These are phyloP conservation scores for Dryadomyces quercus-mongolicae DNA, from an alignment of 2,329 filamentous ascomycete genomes.

Conservation along the genomic window DNA sequence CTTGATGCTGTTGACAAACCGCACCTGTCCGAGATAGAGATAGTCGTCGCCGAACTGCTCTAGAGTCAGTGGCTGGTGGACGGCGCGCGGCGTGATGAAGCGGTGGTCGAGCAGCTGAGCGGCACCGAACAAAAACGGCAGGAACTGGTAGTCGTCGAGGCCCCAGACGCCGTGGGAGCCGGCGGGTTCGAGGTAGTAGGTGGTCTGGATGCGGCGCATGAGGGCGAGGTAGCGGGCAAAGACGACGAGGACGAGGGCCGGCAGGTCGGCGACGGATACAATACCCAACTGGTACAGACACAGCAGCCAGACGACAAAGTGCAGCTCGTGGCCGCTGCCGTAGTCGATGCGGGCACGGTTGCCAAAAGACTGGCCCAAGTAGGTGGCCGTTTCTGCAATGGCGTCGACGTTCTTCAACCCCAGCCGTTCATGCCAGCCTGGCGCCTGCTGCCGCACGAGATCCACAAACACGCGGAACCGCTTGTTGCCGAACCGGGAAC, in stretches of 20 bases:
- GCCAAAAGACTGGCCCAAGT: conserved; percentile 74
- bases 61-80: conserved; percentile 78
- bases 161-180: conserved; percentile 98
- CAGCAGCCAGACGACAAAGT: conserved; percentile 94
- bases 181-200: conserved; percentile 93
- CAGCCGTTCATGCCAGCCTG: conserved; percentile 51
- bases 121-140: conserved; percentile 90
- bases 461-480: conserved; percentile 76
- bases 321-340: conserved; percentile 92
- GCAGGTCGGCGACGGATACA: conserved; percentile 50
- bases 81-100: conserved; percentile 65
- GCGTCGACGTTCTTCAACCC: conserved; percentile 26
- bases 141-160: conserved; percentile 91
- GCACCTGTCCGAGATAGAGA: conserved; percentile 84
- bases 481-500: conserved; percentile 90
- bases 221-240: conserved; percentile 73
- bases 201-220: conserved; percentile 79
- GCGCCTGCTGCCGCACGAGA: conserved; percentile 43
- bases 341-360: conserved; percentile 87
- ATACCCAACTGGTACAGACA: conserved; percentile 72
- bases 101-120: conserved; percentile 78
- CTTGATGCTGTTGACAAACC: conserved; percentile 92
- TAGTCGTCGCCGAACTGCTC: conserved; percentile 79
- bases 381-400: conserved; percentile 61
- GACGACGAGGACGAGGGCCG: conserved; percentile 60